These are phyloP conservation scores for Aspergillus kassunensis DNA, from an alignment of 495 filamentous ascomycete species.

Conservation along the genomic window DNA sequence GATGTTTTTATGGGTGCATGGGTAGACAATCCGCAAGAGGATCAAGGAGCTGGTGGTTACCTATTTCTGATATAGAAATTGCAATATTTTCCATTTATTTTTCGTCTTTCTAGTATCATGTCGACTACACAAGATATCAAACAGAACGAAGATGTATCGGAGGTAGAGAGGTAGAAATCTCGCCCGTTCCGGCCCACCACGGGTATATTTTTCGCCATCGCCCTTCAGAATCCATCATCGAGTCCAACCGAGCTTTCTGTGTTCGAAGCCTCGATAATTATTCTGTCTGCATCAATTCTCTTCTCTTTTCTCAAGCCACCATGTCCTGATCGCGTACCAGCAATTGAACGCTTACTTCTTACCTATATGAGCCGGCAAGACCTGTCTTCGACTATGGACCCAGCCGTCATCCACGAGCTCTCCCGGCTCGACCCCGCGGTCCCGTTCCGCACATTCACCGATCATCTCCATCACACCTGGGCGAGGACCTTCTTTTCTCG, in stretches of 20 bases:
- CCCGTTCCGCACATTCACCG: slow-evolving; percentile 69
- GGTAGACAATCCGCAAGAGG: neutral
- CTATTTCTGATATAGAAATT: neutral
- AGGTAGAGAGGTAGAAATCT: neutral
- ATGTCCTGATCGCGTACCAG: neutral
- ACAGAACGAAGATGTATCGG: no score
- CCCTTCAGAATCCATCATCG: neutral
- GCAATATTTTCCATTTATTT: neutral
- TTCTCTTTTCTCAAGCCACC: neutral
- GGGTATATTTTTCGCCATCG: neutral
- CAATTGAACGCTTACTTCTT: neutral
- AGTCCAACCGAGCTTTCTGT: neutral
- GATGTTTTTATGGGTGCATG: neutral
- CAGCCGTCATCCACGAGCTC: slow-evolving; percentile 48
- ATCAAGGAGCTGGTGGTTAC: neutral
- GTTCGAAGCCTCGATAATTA: no score
- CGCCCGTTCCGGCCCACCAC: neutral
- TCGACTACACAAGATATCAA: no score
- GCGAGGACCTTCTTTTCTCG: slow-evolving; percentile 83
- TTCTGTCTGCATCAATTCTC: no score
- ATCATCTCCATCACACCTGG: slow-evolving; percentile 90
- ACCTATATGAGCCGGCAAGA: neutral
- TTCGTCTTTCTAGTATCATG: no score
- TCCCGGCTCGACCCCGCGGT: slow-evolving; percentile 53
- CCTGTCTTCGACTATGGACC: slow-evolving; percentile 42